A percentile compares a stretch with the other conserved stretches of the same genome.
Conservation (phyloP, 2,329 filamentous ascomycete species). For the Sordariomycetes sp. region DNA sequence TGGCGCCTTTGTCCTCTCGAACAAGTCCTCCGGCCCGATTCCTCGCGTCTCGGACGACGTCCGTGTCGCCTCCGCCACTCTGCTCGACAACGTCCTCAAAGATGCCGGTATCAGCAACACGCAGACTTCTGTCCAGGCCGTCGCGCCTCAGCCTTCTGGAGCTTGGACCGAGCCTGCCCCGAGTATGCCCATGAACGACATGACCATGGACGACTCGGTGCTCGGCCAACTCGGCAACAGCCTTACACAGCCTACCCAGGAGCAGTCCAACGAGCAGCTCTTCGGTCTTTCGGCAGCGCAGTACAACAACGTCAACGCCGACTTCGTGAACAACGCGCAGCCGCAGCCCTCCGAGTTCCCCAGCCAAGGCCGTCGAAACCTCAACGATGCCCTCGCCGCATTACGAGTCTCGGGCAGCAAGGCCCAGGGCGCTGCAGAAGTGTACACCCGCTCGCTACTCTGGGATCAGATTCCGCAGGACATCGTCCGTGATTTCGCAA, state of each 20-base stretch:
- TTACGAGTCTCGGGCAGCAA: conserved; percentile 61
- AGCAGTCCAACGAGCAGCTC: conserved; percentile 80
- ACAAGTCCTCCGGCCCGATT: conserved; percentile 62
- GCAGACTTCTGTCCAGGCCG: conserved; percentile 30
- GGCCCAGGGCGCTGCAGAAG: conserved; percentile 65
- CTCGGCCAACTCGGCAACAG: conserved; percentile 59
- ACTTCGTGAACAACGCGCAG: conserved; percentile 51
- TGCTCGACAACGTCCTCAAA: conserved; percentile 75
- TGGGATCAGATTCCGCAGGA: conserved; percentile 92
- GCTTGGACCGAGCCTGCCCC: conserved; percentile 31
- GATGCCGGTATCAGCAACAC: conserved; percentile 56
- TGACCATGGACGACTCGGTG: conserved; percentile 30
- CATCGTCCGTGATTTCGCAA: conserved; percentile 85
- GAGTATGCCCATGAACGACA: conserved; percentile 34
- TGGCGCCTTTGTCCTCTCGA: conserved; percentile 91
- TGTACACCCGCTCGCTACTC: conserved; percentile 85
- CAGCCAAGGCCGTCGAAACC: conserved; percentile 60
- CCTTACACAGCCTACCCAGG: conserved; percentile 66
- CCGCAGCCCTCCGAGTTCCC: conserved; percentile 40
- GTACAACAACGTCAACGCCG: conserved; percentile 66
- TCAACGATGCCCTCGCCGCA: conserved; percentile 70
- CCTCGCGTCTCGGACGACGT: conserved; percentile 74
- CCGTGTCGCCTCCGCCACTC: conserved; percentile 65
- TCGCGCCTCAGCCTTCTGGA: conserved; percentile 44
- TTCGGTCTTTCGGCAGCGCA: conserved; percentile 81